These are phyloP conservation scores for Boletus hoseneyae DNA, from an alignment of 1,284 basidiomycete genomes.

Conservation along the genomic window DNA sequence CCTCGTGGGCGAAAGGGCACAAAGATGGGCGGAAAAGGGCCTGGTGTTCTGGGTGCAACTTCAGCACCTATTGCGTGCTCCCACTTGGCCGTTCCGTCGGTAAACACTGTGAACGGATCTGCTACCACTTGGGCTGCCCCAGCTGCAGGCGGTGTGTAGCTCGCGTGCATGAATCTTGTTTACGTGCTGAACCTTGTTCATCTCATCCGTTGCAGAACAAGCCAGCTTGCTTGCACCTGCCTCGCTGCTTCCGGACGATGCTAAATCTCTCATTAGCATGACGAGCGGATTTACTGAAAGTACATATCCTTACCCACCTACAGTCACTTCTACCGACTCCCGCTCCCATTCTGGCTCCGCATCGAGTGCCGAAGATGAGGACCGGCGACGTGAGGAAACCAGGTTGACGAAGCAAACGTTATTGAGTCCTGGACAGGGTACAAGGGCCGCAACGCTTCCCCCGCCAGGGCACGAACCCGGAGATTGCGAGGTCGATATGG, in stretches of 20 bases:
- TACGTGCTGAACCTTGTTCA: constrained; percentile 12
- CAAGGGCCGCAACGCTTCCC: constrained; percentile 27
- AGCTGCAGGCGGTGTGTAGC: constrained; percentile 23
- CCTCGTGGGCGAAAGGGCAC: constrained; percentile 4
- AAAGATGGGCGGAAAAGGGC: constrained; percentile 11
- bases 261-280: constrained; percentile 32
- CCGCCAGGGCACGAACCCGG: constrained; percentile 4
- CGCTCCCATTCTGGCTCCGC: constrained; percentile 19
- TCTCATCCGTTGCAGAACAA: constrained; percentile 14
- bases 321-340: constrained; percentile 24
- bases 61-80: neutral
- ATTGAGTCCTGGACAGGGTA: constrained; percentile 22
- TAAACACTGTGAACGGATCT: constrained; percentile 6
- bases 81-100: constrained; percentile 6
- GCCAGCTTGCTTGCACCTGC: constrained; percentile 17
- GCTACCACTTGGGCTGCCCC: neutral
- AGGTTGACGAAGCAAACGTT: constrained; percentile 22
- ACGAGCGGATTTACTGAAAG: constrained; percentile 30
- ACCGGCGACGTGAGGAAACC: constrained; percentile 22
- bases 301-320: constrained; percentile 29
- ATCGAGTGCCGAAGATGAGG: constrained; percentile 27
- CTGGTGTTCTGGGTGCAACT: neutral
- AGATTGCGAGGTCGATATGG: constrained; percentile 16
- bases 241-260: constrained; percentile 24
- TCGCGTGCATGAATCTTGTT: constrained; percentile 1